Percentiles rank a stretch among this genome's conserved stretches.
Conservation (phyloP, 805 yeast species). For the Jamesozyma gamospora region DNA sequence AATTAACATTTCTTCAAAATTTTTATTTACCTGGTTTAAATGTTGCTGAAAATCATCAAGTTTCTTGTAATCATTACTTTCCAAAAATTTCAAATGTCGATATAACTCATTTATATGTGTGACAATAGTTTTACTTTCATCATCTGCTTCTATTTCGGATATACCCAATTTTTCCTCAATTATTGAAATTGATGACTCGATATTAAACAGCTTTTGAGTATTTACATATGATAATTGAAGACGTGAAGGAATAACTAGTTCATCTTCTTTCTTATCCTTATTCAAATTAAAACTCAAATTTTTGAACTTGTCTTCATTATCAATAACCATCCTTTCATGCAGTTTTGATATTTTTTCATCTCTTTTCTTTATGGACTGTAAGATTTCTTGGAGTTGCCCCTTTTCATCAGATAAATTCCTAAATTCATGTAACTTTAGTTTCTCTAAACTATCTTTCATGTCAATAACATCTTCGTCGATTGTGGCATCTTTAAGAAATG, state of each 20-base stretch:
- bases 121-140: conserved; percentile 6
- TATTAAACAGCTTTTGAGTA: conserved; percentile 5
- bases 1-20: conserved; percentile 20
- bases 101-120: conserved; percentile 24
- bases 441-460: background rate
- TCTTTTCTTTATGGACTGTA: no score
- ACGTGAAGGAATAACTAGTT: background rate
- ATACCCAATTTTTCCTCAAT: conserved; percentile 14
- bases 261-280: background rate
- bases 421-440: background rate
- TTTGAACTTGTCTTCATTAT: background rate
- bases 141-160: conserved; percentile 6
- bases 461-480: background rate
- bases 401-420: no score
- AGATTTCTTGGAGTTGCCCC: no score
- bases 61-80: conserved; percentile 12
- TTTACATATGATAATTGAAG: conserved; percentile 6
- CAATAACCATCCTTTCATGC: no score
- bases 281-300: background rate
- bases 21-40: conserved; percentile 18
- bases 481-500: background rate
- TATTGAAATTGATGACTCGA: conserved; percentile 14
- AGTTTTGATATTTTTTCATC: no score
- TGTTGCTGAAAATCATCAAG: conserved; percentile 13
- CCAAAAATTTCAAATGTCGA: conserved; percentile 22